Percentiles rank a stretch among this genome's conserved stretches.
Conservation (phyloP, 2,329 filamentous ascomycete genomes). For the Calonectria hawksworthii region DNA sequence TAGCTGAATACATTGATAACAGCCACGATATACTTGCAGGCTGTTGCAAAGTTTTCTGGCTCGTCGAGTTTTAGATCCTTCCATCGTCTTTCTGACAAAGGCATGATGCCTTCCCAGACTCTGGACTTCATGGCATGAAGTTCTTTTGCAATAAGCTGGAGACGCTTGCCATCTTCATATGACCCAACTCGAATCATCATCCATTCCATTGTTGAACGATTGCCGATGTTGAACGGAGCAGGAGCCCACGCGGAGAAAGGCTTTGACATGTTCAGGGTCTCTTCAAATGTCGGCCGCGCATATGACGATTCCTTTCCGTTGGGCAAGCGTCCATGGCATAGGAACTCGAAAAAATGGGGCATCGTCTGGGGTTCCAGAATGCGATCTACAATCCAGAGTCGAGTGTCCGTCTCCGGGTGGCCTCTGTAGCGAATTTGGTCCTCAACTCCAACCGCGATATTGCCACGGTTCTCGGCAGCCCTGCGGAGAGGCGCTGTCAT, state of each 20-base stretch:
- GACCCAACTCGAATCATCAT: background rate
- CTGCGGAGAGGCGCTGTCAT: background rate
- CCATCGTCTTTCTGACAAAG: constrained; percentile 1
- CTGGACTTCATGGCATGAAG: background rate
- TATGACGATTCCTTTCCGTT: background rate
- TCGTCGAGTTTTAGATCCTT: background rate
- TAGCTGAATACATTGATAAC: background rate
- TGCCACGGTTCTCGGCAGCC: background rate
- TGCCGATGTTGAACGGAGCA: background rate
- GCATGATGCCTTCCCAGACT: background rate
- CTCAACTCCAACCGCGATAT: background rate
- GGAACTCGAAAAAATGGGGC: background rate
- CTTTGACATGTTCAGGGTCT: background rate
- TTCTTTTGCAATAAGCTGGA: background rate
- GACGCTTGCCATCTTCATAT: background rate
- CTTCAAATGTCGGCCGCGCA: background rate
- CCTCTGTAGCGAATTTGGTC: background rate
- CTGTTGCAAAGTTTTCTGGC: background rate
- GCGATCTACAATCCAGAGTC: background rate
- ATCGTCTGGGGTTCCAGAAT: background rate
- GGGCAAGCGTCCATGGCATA: background rate
- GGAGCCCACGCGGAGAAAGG: background rate
- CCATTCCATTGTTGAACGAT: background rate
- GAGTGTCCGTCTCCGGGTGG: background rate
- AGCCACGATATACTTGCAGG: background rate